Evolutionary conservation across 805 yeast genomes (phyloP), one percentile per base, ranked within the genome.

Genomic region (Pichia gijzeniarum): DNA sequence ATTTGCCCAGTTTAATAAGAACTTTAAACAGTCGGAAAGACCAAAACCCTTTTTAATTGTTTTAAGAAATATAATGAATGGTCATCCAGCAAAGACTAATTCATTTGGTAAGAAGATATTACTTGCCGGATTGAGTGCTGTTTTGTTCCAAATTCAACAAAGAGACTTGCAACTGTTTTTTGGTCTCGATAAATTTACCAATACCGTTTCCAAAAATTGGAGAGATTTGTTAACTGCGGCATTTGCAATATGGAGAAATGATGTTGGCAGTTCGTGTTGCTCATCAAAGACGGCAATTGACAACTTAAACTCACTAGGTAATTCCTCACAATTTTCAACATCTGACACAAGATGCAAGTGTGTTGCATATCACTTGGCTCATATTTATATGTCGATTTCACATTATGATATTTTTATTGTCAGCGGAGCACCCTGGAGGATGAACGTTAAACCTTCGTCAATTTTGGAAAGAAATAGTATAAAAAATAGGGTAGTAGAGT

Each of bases 401-500:
- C 87, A 85, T 51, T 81, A 84, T 61, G 95, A 87, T 61, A 77
- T 85, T 47, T 84, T 84, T 44, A 80, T 85, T 5, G 82, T 71
- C 60, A 82, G 90, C 2, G 96, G 96, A 1, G 85, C 88, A 7
- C 93, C 93, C 1, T 77, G 83, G 65, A 74, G 89, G 55, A 80
- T 84, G 81, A 84, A 77, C 55, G 87, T 81, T 31, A 69, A 68
- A 33, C 79, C 84, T 10, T 75, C 77, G 5, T 65, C 67, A 9
- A 58, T 65, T 1, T 81, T 77, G 47, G 67, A 62, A 33, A 72
- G 77, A 51, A 70, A 71, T 19, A 64, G 70, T 3, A 78, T 76
- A 12, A 67, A 70, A 34, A 63, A 63, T 13, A 67, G 80, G 51
- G 72, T 84, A 17, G 60, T 66, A 32, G 75, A 70, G 41, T 77